phyloP scores from a whole-genome alignment of 1,284 basidiomycete species.

The Rhodotorula sp. region DNA sequence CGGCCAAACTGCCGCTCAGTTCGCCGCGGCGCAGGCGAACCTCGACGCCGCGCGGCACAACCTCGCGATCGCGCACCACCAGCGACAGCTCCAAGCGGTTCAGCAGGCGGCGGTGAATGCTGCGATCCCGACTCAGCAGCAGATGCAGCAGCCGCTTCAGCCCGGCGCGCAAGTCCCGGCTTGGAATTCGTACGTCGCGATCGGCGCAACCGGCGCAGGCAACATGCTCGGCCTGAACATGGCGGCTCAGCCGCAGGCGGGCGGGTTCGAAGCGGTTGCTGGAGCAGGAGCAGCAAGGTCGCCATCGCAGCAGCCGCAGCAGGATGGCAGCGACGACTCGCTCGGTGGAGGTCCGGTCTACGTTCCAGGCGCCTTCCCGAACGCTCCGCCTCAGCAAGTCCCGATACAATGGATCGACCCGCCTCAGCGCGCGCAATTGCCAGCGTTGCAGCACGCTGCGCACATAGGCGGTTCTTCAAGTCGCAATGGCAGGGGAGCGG shows the following conservation, averaged over 20 bases:
- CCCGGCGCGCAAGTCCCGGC: no score
- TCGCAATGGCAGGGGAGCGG: not conserved
- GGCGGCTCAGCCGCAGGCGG: not conserved
- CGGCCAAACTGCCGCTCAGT: not conserved
- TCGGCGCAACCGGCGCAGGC: no score
- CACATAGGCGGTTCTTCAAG: not conserved
- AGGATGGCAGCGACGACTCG: no score
- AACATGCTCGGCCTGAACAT: constrained; percentile 20
- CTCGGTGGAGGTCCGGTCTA: no score
- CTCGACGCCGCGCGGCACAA: no score
- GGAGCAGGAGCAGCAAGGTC: not conserved
- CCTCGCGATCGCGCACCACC: not conserved
- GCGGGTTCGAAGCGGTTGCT: not conserved
- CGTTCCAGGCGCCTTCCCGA: no score
- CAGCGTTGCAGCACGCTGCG: no score
- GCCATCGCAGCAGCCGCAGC: not conserved
- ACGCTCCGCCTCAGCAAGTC: no score
- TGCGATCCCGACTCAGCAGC: not conserved
- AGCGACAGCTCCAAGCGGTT: not conserved
- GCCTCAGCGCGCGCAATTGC: no score
- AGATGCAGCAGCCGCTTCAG: not conserved
- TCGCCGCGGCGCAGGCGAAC: not conserved
- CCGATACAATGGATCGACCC: no score
- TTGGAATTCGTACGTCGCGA: not conserved
- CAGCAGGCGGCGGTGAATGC: not conserved